Conservation (phyloP, 495 filamentous ascomycete species). For the Trichoderma gamsii region DNA sequence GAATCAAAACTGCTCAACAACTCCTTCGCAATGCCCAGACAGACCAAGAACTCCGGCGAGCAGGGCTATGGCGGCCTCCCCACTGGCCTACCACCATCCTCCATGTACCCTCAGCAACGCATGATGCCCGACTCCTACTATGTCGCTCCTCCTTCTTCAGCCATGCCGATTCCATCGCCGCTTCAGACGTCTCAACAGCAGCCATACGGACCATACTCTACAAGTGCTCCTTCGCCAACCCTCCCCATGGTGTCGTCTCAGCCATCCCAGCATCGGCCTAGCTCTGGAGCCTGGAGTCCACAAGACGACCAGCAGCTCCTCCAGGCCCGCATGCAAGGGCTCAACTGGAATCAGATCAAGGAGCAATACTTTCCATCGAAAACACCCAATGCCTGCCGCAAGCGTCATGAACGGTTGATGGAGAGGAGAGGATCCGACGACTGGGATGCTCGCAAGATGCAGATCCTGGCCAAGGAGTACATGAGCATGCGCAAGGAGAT, state of each 20-base stretch:
- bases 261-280: slow-evolving; percentile 35
- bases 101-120: slow-evolving; percentile 15
- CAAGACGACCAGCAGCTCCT: slow-evolving; percentile 60
- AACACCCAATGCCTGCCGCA: slow-evolving; percentile 73
- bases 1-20: neutral
- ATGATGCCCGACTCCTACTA: slow-evolving; percentile 14
- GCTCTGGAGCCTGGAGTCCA: slow-evolving; percentile 54
- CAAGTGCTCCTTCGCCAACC: slow-evolving; percentile 15
- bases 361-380: slow-evolving; percentile 61
- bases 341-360: slow-evolving; percentile 69
- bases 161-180: slow-evolving; percentile 13
- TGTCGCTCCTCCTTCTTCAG: slow-evolving; percentile 9
- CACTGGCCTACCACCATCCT: slow-evolving; percentile 3
- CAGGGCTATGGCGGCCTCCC: slow-evolving; percentile 10
- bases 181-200: slow-evolving; percentile 18
- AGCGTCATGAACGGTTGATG: slow-evolving; percentile 69
- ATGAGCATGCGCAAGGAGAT: slow-evolving; percentile 60
- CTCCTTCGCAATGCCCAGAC: slow-evolving; percentile 7
- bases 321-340: slow-evolving; percentile 52
- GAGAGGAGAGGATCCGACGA: slow-evolving; percentile 56
- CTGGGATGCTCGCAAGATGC: slow-evolving; percentile 58
- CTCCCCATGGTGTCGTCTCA: slow-evolving; percentile 23
- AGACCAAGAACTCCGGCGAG: neutral
- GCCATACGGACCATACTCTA: slow-evolving; percentile 26
- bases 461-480: slow-evolving; percentile 60